Base-by-base conservation (phyloP, 2,329 filamentous ascomycete species). In the Xylariomycetidae sp. region DNA sequence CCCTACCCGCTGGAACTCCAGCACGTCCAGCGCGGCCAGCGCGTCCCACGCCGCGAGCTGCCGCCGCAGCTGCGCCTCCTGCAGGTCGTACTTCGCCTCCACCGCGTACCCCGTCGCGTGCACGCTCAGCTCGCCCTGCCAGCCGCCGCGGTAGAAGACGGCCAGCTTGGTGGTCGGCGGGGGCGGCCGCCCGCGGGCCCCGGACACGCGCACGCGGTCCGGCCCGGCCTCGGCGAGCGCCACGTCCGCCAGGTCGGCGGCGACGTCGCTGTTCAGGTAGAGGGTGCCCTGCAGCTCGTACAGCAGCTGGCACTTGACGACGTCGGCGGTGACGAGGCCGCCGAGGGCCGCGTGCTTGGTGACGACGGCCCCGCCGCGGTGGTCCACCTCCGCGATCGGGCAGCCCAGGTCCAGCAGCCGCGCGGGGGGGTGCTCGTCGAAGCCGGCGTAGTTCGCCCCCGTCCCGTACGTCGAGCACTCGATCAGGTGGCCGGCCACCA, bases 391-490 rank as follows among this genome's bases (percentile, higher is more conserved):
- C 4, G 59, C 59, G n/a, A 65, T 58, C 0, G 59, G 60, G 19
- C 56, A 61, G 0, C 52, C 57, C 8, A 58, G 41, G n/a, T 57
- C 48, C 8, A 59, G 48, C 1, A 57, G 49, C 10, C 50, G 50
- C 34, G 37, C 44, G 30, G 48, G 39, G 5, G 64, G 54, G 22
- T 42, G 42, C 15, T 67, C 60, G 1, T 66, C 36, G 38, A 68
- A 73, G 1, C 70, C 73, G 0, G 70, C 60, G 38, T 74, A 77
- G 40, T 77, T 76, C 0, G 57, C 66, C 0, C 72, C 73, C 0
- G 68, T 70, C 3, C 68, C 68, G 34, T 77, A 77, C 1, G 65
- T 59, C 0, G 61, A 64, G 43, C 71, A 75, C 44, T 76, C 72
- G 25, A 74, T 72, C 5, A 74, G 47, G 48, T 75, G 69, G 1